A percentile compares a stretch with the other conserved stretches of the same genome.
phyloP scores from a whole-genome alignment of 1,284 basidiomycete genomes.

The Calocybe gambosa region DNA sequence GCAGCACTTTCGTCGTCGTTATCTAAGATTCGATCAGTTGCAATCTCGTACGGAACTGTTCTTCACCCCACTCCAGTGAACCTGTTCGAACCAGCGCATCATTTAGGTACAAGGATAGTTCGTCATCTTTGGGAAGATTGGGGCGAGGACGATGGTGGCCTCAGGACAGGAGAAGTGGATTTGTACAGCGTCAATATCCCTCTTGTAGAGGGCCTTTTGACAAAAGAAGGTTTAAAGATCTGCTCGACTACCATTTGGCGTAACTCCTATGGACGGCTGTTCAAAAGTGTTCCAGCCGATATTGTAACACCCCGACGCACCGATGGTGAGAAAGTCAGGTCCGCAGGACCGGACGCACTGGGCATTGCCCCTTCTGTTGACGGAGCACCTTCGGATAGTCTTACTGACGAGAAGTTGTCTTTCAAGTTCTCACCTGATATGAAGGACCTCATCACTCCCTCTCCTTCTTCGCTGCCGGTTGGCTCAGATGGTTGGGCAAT shows the following conservation, averaged over 20 bases:
- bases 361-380: conserved; percentile 9
- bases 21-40: conserved; percentile 64
- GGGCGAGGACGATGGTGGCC: conserved; percentile 61
- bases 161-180: conserved; percentile 62
- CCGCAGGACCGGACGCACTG: conserved; percentile 40
- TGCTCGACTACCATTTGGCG: conserved; percentile 75
- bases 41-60: conserved; percentile 82
- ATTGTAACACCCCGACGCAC: conserved; percentile 11
- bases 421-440: conserved; percentile 86
- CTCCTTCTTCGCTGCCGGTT: conserved; percentile 50
- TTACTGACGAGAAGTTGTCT: conserved; percentile 38
- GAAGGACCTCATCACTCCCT: conserved; percentile 59
- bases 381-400: conserved; percentile 11
- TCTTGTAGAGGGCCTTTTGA: conserved; percentile 55
- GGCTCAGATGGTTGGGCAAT: conserved; percentile 84
- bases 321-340: conserved; percentile 19
- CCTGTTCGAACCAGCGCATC: conserved; percentile 65
- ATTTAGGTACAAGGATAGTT: conserved; percentile 63
- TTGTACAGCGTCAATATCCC: conserved; percentile 82
- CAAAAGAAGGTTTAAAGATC: conserved; percentile 51
- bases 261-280: conserved; percentile 70
- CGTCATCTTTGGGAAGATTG: conserved; percentile 73
- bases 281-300: conserved; percentile 42
- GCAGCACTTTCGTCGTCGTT: conserved; percentile 80
- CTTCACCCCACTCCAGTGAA: conserved; percentile 58